phyloP scores from a whole-genome alignment of 768 basidiomycete genomes.

The Myochromella boudieri region DNA sequence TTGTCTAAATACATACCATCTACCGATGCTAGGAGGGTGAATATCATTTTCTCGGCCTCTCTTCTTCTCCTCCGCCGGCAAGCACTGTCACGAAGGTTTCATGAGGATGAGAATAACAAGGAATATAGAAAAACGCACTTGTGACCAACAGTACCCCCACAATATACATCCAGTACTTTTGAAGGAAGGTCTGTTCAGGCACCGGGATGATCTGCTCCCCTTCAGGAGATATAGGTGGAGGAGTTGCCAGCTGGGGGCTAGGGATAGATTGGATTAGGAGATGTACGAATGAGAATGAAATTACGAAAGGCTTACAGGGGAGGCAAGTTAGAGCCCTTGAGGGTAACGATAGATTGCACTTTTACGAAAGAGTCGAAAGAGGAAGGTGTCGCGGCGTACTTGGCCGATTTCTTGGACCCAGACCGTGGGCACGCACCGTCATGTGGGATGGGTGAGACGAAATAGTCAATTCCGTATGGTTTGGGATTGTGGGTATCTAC shows the following conservation, averaged over 20 bases:
- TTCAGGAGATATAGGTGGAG: constrained; percentile 64
- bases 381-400: constrained; percentile 12
- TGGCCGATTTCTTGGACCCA: constrained; percentile 23
- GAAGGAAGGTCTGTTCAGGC: constrained; percentile 76
- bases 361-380: constrained; percentile 31
- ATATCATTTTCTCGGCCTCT: constrained; percentile 24
- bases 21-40: too few species aligned
- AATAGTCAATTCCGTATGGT: constrained; percentile 74
- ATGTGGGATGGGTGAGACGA: constrained; percentile 64
- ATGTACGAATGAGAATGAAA: background rate
- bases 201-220: constrained; percentile 61
- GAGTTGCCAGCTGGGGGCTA: constrained; percentile 68
- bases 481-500: constrained; percentile 34
- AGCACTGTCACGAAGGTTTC: constrained; percentile 19
- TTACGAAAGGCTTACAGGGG: constrained; percentile 48
- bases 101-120: background rate
- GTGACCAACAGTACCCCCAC: constrained; percentile 55
- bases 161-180: constrained; percentile 92
- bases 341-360: constrained; percentile 53
- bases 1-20: too few species aligned
- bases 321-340: constrained; percentile 47
- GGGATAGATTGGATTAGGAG: background rate
- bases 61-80: constrained; percentile 39
- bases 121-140: constrained; percentile 38
- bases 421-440: constrained; percentile 62